Evolutionary conservation across 345 rosid genomes (phyloP).

Genomic region (Arabis hirsuta): DNA sequence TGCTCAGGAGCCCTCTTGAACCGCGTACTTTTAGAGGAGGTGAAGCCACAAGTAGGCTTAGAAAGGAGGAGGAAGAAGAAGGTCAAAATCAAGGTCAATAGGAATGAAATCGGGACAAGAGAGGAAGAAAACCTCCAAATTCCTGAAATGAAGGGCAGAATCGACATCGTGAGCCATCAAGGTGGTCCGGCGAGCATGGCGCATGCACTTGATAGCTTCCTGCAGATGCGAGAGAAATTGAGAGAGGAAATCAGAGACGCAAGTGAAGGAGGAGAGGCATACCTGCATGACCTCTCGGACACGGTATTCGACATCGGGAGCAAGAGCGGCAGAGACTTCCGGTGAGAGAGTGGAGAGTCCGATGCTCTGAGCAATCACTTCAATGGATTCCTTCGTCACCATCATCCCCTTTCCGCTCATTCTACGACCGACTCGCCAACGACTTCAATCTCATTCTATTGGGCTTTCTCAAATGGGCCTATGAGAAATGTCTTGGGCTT

Average conservation of each 20-base stretch:
- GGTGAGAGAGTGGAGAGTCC: conserved; percentile 74
- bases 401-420: not conserved
- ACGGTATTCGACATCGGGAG: conserved; percentile 90
- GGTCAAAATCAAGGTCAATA: conserved; percentile 21
- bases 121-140: conserved; percentile 63
- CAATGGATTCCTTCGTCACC: conserved; percentile 79
- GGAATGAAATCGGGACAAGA: not conserved
- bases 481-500: too few relatives aligned
- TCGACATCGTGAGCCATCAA: conserved; percentile 76
- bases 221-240: conserved; percentile 38
- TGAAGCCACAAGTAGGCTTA: conserved; percentile 74
- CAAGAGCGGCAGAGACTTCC: conserved; percentile 67
- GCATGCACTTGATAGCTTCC: conserved; percentile 96
- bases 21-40: conserved; percentile 56
- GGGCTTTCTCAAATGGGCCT: conserved; percentile 1
- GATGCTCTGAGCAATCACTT: conserved; percentile 85
- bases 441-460: not conserved
- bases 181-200: conserved; percentile 71
- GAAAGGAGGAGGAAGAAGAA: not conserved
- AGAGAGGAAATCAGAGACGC: not conserved
- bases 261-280: not conserved
- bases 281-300: conserved; percentile 91
- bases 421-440: not conserved
- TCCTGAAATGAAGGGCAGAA: conserved; percentile 71
- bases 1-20: conserved; percentile 78